A percentile compares a stretch with the other conserved stretches of the same genome.
These are phyloP conservation scores for Aspergillus sp. DNA, from an alignment of 2,329 filamentous ascomycete genomes.

Conservation along the genomic window DNA sequence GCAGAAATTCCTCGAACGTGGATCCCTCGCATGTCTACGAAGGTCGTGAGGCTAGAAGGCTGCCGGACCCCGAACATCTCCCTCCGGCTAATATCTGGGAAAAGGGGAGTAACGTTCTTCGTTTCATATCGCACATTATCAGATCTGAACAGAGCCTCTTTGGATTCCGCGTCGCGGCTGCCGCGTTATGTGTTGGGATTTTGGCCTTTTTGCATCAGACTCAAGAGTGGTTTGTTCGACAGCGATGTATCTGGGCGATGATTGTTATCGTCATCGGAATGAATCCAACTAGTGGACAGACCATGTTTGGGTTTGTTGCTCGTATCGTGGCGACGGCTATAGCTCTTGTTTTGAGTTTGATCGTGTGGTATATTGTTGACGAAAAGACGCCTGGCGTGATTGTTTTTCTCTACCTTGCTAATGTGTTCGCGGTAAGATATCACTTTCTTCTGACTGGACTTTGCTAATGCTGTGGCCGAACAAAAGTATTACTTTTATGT, in stretches of 20 bases:
- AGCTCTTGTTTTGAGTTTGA: conserved; percentile 56
- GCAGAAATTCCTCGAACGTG: conserved; percentile 12
- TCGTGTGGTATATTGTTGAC: conserved; percentile 69
- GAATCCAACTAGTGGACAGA: conserved; percentile 63
- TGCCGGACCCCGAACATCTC: conserved; percentile 65
- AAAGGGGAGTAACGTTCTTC: conserved; percentile 54
- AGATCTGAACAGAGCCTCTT: conserved; percentile 62
- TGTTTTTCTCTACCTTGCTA: conserved; percentile 63
- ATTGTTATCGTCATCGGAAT: conserved; percentile 69
- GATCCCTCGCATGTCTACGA: conserved; percentile 46
- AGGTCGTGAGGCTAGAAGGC: conserved; percentile 38
- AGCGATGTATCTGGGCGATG: conserved; percentile 70
- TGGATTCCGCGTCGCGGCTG: conserved; percentile 65
- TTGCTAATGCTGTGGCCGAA: neutral
- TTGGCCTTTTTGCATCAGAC: conserved; percentile 60
- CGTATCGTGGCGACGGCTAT: conserved; percentile 59
- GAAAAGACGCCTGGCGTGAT: conserved; percentile 59
- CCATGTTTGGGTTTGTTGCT: conserved; percentile 63
- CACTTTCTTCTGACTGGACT: conserved; percentile 1
- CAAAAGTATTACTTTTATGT: conserved; percentile 58
- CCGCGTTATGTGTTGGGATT: conserved; percentile 66
- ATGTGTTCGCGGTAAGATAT: conserved; percentile 46
- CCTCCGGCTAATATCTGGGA: conserved; percentile 59
- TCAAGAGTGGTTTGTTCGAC: conserved; percentile 61
- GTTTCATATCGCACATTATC: conserved; percentile 54